These are phyloP conservation scores for Spizellomyces punctatus DNA, from an alignment of 192 early-diverging fungal species.

Conservation along the genomic window DNA sequence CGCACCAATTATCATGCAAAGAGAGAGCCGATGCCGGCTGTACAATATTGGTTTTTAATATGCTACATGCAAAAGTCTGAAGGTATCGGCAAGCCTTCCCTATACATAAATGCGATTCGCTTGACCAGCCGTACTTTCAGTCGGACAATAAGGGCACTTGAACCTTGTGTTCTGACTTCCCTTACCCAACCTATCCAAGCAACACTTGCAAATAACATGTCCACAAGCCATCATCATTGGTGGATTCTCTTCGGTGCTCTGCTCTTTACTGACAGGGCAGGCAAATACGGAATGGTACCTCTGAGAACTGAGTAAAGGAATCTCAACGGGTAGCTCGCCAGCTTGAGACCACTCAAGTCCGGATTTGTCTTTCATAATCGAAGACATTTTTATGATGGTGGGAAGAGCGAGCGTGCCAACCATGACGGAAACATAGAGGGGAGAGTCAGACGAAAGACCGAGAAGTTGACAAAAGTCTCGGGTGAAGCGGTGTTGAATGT, in stretches of 20 bases:
- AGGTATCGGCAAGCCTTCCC: no score
- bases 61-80: no score
- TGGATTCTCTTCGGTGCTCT: slow-evolving; percentile 88
- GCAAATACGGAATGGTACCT: slow-evolving; percentile 95
- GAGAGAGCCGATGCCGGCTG: no score
- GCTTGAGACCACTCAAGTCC: slow-evolving; percentile 88
- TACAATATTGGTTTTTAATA: no score
- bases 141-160: slow-evolving; percentile 98
- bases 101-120: slow-evolving; percentile 82
- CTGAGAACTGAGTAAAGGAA: slow-evolving; percentile 82
- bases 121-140: slow-evolving; percentile 75
- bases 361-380: slow-evolving; percentile 81
- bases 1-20: no score
- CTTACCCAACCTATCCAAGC: slow-evolving; percentile 78
- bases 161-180: slow-evolving; percentile 66
- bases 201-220: slow-evolving; percentile 93
- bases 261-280: slow-evolving; percentile 96
- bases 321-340: slow-evolving; percentile 90
- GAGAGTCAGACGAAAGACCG: slow-evolving; percentile 70
- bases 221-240: slow-evolving; percentile 99
- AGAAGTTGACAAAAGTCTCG: slow-evolving; percentile 79
- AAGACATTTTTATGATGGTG: slow-evolving; percentile 87
- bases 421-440: slow-evolving; percentile 62
- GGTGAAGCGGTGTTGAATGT: slow-evolving; percentile 70
- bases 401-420: slow-evolving; percentile 91